Percentiles rank a stretch among this genome's conserved stretches.
phyloP scores from a whole-genome alignment of 257 asterid genomes.

The Capsicum baccatum region DNA sequence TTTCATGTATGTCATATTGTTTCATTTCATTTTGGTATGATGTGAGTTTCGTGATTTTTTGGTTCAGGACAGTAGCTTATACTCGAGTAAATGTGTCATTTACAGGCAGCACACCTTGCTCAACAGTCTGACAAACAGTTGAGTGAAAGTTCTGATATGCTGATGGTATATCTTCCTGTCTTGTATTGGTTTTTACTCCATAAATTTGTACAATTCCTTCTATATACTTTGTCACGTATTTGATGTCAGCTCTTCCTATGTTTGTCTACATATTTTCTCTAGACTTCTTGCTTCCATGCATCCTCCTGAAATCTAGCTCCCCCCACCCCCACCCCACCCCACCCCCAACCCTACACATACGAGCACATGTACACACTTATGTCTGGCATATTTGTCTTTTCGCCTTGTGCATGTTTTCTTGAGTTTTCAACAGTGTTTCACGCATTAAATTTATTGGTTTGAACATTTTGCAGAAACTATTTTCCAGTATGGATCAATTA shows the following conservation, averaged over 20 bases:
- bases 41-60: neutral
- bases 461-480: conserved; percentile 66
- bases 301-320: conserved; percentile 6
- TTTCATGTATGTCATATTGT: conserved; percentile 65
- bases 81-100: conserved; percentile 28
- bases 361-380: neutral
- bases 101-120: conserved; percentile 78
- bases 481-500: conserved; percentile 78
- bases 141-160: conserved; percentile 56
- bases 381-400: conserved; percentile 17
- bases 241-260: neutral
- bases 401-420: conserved; percentile 21
- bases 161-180: conserved; percentile 59
- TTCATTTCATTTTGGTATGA: conserved; percentile 27
- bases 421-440: conserved; percentile 24
- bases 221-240: neutral
- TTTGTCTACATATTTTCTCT: conserved; percentile 19
- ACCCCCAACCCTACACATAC: neutral
- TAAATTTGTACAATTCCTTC: conserved; percentile 15
- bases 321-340: neutral
- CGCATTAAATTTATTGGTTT: conserved; percentile 30
- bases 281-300: conserved; percentile 1
- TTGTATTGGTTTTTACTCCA: conserved; percentile 19
- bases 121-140: conserved; percentile 49
- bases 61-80: conserved; percentile 27